Conservation (phyloP, 768 basidiomycete species). For the Amanita rimosa region DNA sequence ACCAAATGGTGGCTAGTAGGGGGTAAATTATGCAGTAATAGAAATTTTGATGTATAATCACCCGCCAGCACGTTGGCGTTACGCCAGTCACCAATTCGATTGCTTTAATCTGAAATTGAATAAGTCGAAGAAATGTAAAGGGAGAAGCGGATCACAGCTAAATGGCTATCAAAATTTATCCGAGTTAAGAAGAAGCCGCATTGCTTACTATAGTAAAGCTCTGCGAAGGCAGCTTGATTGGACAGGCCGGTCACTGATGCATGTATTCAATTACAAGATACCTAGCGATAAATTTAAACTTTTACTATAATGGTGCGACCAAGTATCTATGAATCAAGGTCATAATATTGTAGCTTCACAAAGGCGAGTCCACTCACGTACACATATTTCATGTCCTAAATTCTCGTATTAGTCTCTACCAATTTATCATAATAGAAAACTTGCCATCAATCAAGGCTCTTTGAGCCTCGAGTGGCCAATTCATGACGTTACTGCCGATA, state of each 20-base stretch:
- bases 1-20: slow-evolving; percentile 44
- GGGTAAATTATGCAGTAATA: neutral
- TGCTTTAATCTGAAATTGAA: slow-evolving; percentile 28
- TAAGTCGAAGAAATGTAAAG: neutral
- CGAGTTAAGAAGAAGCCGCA: neutral
- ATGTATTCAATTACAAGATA: neutral
- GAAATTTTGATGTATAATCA: slow-evolving; percentile 14
- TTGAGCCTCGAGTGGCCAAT: slow-evolving; percentile 46
- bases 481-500: slow-evolving; percentile 46
- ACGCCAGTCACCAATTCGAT: slow-evolving; percentile 44
- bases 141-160: slow-evolving; percentile 11
- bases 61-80: slow-evolving; percentile 53
- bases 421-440: neutral
- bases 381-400: slow-evolving; percentile 46
- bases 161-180: neutral
- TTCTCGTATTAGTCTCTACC: neutral
- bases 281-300: neutral
- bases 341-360: slow-evolving; percentile 3
- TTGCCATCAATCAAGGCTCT: slow-evolving; percentile 39
- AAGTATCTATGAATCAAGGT: slow-evolving; percentile 25
- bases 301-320: slow-evolving; percentile 48
- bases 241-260: slow-evolving; percentile 42
- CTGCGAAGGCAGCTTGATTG: slow-evolving; percentile 62
- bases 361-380: slow-evolving; percentile 29
- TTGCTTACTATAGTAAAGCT: slow-evolving; percentile 59